Evolutionary conservation across 306 rosid species (phyloP).

Genomic region (Begonia fuchsioides): DNA sequence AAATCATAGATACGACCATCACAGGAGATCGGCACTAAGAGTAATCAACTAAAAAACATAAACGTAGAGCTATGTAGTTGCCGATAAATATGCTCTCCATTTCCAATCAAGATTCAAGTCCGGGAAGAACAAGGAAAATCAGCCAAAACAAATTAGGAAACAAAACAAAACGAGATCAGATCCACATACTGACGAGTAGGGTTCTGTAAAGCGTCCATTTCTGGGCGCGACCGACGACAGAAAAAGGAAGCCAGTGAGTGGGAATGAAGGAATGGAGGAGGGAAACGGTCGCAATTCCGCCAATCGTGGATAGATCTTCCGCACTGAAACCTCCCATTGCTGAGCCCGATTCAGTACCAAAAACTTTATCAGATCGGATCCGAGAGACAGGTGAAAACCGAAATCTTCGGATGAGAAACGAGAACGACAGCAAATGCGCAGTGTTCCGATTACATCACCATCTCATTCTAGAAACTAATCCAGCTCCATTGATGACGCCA

Average conservation of each 20-base stretch:
- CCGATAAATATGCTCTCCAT: too few species aligned
- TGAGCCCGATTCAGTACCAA: background rate
- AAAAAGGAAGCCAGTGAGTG: conserved; percentile 97
- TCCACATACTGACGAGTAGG: conserved; percentile 71
- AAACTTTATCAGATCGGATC: too few species aligned
- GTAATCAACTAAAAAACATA: too few species aligned
- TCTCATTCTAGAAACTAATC: too few species aligned
- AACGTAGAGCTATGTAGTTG: too few species aligned
- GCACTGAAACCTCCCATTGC: conserved; percentile 58
- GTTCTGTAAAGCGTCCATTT: conserved; percentile 96
- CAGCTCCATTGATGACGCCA: too few species aligned
- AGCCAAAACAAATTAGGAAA: background rate
- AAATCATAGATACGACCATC: too few species aligned
- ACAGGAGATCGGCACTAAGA: too few species aligned
- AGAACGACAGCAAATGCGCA: background rate
- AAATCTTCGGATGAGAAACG: background rate
- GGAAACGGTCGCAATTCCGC: conserved; percentile 96
- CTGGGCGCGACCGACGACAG: conserved; percentile 96
- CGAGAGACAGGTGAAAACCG: background rate
- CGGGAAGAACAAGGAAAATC: background rate
- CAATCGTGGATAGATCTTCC: conserved; percentile 93
- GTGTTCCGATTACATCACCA: too few species aligned
- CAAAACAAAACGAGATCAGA: background rate
- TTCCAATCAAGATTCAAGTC: too few species aligned
- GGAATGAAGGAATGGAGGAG: conserved; percentile 96